Base-by-base conservation (phyloP, 495 filamentous ascomycete species). In the Trypethelium eluteriae region DNA sequence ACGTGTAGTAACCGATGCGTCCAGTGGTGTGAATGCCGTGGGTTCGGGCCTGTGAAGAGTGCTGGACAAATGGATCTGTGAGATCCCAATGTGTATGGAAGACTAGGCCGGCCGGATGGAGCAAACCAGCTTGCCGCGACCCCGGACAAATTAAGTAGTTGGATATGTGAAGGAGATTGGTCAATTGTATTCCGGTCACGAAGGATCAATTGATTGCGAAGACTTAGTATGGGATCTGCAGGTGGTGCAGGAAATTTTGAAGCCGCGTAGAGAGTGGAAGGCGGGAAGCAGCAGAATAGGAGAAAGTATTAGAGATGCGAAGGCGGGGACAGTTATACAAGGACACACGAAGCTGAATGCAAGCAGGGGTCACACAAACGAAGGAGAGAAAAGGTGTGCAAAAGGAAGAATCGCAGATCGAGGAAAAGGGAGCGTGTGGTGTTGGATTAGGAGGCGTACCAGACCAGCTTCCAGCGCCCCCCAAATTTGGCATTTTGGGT, bases 391-490 rank as follows among this genome's bases (percentile, higher is more conserved):
- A 36, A 3, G 53, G n/a, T 3, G 49, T 16, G 25, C 7, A 32
- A 18, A 36, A 34, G 11, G 32, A 35, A n/a, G 5, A 7, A 59
- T 18, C 7, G 25, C 32, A 10, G 11, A 36, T 18, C 34, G 32
- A 34, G 10, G 53, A 36, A 36, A 7, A 59, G 36, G 49, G 18
- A 59, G 32, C 5, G 53, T 36, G 53, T 59, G 53, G 32, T 59
- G 53, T 59, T 59, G 53, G 53, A 59, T 59, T 59, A 59, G 53
- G 53, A 59, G 53, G 32, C 53, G 32, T 36, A 18, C 10, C 18
- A 36, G 53, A 14, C 25, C 25, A 25, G 25, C 25, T 25, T 25
- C 25, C 25, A 25, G 25, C 25, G 25, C 25, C 25, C 25, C 0
- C 25, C 25, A 25, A 25, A 25, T 25, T 25, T 25, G 25, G 25